Evolutionary conservation across 352 stramenopile genomes (phyloP), one percentile per base, ranked within the genome.

Genomic region (Pythium plurisporium): DNA sequence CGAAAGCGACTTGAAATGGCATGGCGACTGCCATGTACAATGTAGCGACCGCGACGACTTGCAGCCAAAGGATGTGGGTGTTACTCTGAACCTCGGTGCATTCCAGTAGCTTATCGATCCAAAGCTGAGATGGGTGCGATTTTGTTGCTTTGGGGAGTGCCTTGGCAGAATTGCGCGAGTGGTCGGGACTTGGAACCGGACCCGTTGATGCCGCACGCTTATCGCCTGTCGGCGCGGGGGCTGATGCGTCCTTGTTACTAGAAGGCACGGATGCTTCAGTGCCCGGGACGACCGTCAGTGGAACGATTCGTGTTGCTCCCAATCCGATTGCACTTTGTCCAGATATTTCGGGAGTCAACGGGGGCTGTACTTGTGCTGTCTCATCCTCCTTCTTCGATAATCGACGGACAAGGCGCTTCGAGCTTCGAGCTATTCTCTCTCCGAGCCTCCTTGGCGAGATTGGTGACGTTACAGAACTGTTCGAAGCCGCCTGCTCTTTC

Each of bases 1-100:
- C 79, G 50, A 85, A 89, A 4, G 70, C 73, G 30, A 81, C 67
- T 29, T 72, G 68, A 25, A 79, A 82, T 0, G 75, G 75, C 19
- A 81, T 57, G 0, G 59, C 45, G 1, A 79, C 19, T 0, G 73
- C 65, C 75, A 86, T 82, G 48, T 65, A 75, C 22, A 81, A 33
- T 9, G 76, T 79, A 22, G 72, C 74, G 12, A 76, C 42, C 4
- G 67, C 69, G 12, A 82, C 66, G 8, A 87, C 27, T 2, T 61
- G 54, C 38, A 86, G 68, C 79, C 79, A 89, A 6, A 74, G 50
- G 5, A 87, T 53, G 53, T 87, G 83, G 26, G 77, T 71, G 15
- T 42, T 47, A 30, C 71, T 85, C 34, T 89, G 79, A n/a, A 83
- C 81, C 26, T 87, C 74, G 0, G 64, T 65, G 27, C 76, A 76